A percentile compares a stretch with the other conserved stretches of the same genome.
Conservation (phyloP, 371 early-diverging fungal genomes). For the Mucor plumbeus region DNA sequence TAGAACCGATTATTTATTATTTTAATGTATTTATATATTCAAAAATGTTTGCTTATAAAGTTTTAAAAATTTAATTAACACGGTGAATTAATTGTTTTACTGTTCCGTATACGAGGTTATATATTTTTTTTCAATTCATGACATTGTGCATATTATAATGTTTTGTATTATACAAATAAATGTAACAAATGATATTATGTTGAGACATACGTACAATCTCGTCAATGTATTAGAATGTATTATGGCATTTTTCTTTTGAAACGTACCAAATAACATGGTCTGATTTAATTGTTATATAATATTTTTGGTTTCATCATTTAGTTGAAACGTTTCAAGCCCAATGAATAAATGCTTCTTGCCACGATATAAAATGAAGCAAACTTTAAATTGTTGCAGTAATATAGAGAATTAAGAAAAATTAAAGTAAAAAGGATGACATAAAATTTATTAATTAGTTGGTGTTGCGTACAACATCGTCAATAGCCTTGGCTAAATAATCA, state of each 20-base stretch:
- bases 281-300: too few species aligned
- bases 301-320: too few species aligned
- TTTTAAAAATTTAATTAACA: background rate
- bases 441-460: conserved; percentile 18
- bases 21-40: too few species aligned
- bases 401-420: background rate
- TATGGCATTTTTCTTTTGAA: too few species aligned
- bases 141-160: background rate
- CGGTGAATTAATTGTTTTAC: background rate
- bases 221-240: too few species aligned
- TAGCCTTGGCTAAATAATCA: conserved; percentile 80
- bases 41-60: too few species aligned
- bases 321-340: background rate
- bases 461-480: conserved; percentile 78
- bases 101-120: background rate
- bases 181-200: too few species aligned
- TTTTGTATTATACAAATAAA: too few species aligned
- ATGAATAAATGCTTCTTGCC: background rate
- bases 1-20: too few species aligned
- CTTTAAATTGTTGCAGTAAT: background rate
- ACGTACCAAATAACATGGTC: too few species aligned
- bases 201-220: too few species aligned
- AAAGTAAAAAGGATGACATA: background rate
- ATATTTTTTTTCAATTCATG: background rate
- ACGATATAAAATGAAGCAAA: background rate